Conservation (phyloP, 176 grass and related monocot genomes). For the Oryza glaberrima region DNA sequence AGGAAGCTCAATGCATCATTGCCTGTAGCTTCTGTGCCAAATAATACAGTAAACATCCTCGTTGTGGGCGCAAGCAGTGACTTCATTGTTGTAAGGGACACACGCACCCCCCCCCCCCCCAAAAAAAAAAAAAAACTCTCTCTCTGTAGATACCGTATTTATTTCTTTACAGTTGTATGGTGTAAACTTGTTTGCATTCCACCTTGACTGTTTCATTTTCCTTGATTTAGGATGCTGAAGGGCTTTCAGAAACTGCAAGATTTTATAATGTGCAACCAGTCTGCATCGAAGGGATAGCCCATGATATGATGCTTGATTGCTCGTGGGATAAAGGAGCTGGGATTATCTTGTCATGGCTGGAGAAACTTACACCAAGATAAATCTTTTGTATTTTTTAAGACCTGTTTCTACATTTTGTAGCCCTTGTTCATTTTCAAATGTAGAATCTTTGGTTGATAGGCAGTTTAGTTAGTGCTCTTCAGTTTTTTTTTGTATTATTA, state of each 20-base stretch:
- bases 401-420: background rate
- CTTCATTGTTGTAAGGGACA: slow-evolving; percentile 88
- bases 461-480: background rate
- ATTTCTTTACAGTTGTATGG: background rate
- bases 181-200: background rate
- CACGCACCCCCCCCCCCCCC: background rate
- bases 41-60: slow-evolving; percentile 57
- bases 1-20: slow-evolving; percentile 81
- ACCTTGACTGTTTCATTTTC: slow-evolving; percentile 25
- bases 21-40: slow-evolving; percentile 62
- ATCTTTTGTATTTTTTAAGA: background rate
- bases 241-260: slow-evolving; percentile 75
- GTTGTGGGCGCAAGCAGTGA: slow-evolving; percentile 79
- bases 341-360: slow-evolving; percentile 70
- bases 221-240: slow-evolving; percentile 65
- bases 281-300: slow-evolving; percentile 71
- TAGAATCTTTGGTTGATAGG: background rate
- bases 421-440: background rate
- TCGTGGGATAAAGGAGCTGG: slow-evolving; percentile 83
- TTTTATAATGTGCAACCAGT: slow-evolving; percentile 71
- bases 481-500: slow-evolving; percentile 2
- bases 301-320: slow-evolving; percentile 95
- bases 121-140: background rate
- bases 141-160: background rate
- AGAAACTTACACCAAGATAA: slow-evolving; percentile 40